These are phyloP conservation scores for Talaromyces sp. DNA, from an alignment of 2,329 filamentous ascomycete species.

Conservation along the genomic window DNA sequence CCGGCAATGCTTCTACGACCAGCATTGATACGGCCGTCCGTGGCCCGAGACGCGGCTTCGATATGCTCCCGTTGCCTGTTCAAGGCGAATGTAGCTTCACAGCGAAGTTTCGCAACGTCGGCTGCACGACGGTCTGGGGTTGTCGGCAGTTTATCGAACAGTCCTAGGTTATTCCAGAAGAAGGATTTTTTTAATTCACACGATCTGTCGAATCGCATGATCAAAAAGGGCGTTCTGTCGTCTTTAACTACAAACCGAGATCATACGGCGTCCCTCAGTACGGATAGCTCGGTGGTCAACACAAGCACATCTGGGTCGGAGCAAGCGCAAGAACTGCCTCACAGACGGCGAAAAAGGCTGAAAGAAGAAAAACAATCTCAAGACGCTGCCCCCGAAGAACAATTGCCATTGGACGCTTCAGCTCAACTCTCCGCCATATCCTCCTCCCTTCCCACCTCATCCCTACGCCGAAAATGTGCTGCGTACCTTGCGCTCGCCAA, in stretches of 20 bases:
- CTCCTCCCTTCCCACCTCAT: slow-evolving; percentile 51
- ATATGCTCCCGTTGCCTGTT: slow-evolving; percentile 34
- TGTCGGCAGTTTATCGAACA: slow-evolving; percentile 22
- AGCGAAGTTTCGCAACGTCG: slow-evolving; percentile 30
- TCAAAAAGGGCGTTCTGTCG: slow-evolving; percentile 22
- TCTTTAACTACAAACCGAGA: slow-evolving; percentile 18
- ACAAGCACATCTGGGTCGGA: slow-evolving; percentile 15
- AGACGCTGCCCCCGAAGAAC: slow-evolving; percentile 17
- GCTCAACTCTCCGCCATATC: slow-evolving; percentile 55
- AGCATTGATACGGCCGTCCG: slow-evolving; percentile 29
- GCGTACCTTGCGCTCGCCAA: slow-evolving; percentile 91
- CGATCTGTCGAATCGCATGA: slow-evolving; percentile 20
- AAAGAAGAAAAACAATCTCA: slow-evolving; percentile 26
- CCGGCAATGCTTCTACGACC: slow-evolving; percentile 33
- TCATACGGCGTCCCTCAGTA: slow-evolving; percentile 14
- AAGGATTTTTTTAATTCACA: slow-evolving; percentile 40
- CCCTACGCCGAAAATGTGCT: slow-evolving; percentile 63
- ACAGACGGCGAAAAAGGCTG: slow-evolving; percentile 40
- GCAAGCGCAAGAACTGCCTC: slow-evolving; percentile 33
- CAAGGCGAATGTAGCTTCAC: slow-evolving; percentile 17
- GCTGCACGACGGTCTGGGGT: slow-evolving; percentile 27
- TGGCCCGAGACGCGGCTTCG: slow-evolving; percentile 26
- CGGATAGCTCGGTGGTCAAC: background rate
- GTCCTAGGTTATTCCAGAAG: slow-evolving; percentile 28
- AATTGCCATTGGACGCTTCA: slow-evolving; percentile 56